Percentiles rank a stretch among this genome's conserved stretches.
Evolutionary conservation across 2,329 filamentous ascomycete species (phyloP).

Genomic region (Aulographum hederae): DNA sequence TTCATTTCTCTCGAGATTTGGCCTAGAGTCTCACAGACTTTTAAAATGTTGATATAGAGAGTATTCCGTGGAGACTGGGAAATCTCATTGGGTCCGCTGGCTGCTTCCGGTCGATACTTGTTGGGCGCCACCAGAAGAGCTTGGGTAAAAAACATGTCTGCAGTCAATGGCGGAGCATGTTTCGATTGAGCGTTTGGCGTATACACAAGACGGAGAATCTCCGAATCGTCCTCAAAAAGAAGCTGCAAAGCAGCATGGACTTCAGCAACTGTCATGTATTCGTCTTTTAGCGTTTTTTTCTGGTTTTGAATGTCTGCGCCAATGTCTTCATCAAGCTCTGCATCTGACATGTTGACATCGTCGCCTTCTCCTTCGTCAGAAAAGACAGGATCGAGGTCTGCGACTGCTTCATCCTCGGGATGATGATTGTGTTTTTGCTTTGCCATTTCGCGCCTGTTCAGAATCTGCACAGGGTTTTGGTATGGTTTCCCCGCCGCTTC

Average conservation of each 20-base stretch:
- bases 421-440: constrained; percentile 19
- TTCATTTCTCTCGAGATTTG: constrained; percentile 55
- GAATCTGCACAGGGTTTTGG: constrained; percentile 49
- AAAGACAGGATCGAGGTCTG: constrained; percentile 36
- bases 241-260: constrained; percentile 61
- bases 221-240: constrained; percentile 74
- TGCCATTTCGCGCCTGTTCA: constrained; percentile 23
- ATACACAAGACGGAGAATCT: constrained; percentile 72
- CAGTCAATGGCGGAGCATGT: constrained; percentile 40
- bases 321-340: constrained; percentile 9
- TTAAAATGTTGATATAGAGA: constrained; percentile 71
- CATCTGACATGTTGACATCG: constrained; percentile 15
- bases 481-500: constrained; percentile 47
- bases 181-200: constrained; percentile 50
- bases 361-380: constrained; percentile 23
- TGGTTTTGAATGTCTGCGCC: constrained; percentile 9
- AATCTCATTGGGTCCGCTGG: constrained; percentile 62
- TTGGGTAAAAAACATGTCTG: constrained; percentile 90
- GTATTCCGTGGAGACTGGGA: constrained; percentile 78
- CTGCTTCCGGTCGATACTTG: constrained; percentile 72
- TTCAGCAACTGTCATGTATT: constrained; percentile 71
- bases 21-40: constrained; percentile 52
- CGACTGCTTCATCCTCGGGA: constrained; percentile 46
- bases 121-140: constrained; percentile 82
- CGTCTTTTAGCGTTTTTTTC: constrained; percentile 18